Conservation (phyloP, 768 basidiomycete species). For the Leccinum ochraceum region DNA sequence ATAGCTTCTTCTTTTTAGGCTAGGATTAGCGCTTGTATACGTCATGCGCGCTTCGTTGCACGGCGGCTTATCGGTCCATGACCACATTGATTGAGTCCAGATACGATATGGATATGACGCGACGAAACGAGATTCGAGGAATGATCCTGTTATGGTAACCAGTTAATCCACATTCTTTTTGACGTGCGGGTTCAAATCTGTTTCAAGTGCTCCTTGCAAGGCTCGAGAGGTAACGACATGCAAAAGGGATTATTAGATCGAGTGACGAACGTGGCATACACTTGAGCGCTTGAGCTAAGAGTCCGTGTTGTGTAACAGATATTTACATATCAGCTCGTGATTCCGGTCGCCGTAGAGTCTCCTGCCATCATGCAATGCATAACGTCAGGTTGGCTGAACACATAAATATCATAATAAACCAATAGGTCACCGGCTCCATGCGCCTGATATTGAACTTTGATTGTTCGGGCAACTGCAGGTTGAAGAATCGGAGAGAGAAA, state of each 20-base stretch:
- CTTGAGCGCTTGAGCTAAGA: neutral
- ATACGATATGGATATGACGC: neutral
- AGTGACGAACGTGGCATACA: neutral
- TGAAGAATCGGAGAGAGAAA: neutral
- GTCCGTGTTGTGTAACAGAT: neutral
- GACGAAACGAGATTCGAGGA: neutral
- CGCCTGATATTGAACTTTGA: neutral
- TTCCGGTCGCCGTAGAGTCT: neutral
- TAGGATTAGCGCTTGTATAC: neutral
- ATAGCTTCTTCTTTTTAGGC: neutral
- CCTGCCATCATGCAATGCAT: neutral
- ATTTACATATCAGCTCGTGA: neutral
- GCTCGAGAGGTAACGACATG: neutral
- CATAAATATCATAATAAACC: too few species aligned
- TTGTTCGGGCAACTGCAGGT: neutral
- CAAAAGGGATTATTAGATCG: neutral
- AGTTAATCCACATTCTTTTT: neutral
- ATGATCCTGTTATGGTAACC: neutral
- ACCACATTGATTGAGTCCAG: neutral
- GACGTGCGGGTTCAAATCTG: neutral
- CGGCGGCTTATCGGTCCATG: neutral
- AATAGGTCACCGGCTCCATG: too few species aligned
- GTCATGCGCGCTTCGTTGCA: neutral
- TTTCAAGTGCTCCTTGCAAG: neutral
- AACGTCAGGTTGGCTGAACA: neutral